Base-by-base conservation (phyloP, 495 filamentous ascomycete species). In the Achaetomiella virescens region DNA sequence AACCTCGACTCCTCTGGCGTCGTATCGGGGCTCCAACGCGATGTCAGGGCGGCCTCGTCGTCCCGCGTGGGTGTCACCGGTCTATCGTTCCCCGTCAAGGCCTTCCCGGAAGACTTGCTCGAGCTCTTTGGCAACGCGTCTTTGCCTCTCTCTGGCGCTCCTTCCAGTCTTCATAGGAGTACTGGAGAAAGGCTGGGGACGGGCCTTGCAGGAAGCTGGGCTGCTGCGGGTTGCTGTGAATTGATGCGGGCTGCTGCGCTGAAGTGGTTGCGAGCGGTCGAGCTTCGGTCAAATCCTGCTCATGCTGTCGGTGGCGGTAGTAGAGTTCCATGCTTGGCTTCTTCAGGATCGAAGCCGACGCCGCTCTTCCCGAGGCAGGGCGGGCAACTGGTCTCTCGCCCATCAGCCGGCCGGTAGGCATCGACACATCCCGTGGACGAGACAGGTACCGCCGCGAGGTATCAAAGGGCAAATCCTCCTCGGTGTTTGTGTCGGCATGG, bases 11-110 rank as follows among this genome's bases (percentile, higher is more conserved):
- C 2, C 14, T 43, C 42, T 1, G 58, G 54, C 4, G 60, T 46
- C 1, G 46, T 59, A n/a, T 62, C 60, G 1, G 60, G 52, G 46
- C 60, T 62, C 60, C 56, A 62, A 9, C 50, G 54, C 12, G 59
- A 61, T 6, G 21, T 21, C 11, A 33, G 18, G 12, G 17, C 22
- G 14, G 15, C 6, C 2, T 47, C 45, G 29, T 33, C 54, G 14
- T 40, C 45, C 10, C 44, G 17, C 0, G 36, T 10, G 14, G 52
- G 46, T n/a, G 43, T 48, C 6, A 21, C 31, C 0, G 47, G 38
- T 6, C 54, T 37, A 10, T 37, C 15, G 43, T 31, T 20, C 3
- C 12, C n/a, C 21, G 2, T 11, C 29, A 14, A 35, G 0, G 17
- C 3, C 27, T 9, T 37, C 4, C 24, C n/a, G 1, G 37, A 36